Conservation (phyloP, 192 early-diverging fungal genomes). For the Coemansia sp. region DNA sequence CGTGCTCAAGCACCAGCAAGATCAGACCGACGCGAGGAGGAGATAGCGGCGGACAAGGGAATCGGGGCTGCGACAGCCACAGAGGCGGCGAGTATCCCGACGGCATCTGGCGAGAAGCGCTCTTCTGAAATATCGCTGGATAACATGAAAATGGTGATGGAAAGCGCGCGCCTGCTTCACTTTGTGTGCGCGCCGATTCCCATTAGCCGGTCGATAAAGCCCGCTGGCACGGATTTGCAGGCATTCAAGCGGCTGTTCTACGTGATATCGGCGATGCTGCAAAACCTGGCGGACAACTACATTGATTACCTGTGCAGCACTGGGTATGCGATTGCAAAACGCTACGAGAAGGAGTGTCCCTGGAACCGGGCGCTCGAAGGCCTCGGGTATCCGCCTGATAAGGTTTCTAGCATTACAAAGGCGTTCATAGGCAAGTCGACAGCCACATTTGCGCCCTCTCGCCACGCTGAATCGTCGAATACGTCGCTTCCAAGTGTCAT, state of each 20-base stretch:
- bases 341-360: slow-evolving; percentile 30
- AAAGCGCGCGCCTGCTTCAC: slow-evolving; percentile 48
- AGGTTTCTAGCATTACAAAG: slow-evolving; percentile 23
- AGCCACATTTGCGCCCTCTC: not conserved
- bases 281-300: slow-evolving; percentile 51
- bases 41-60: not conserved
- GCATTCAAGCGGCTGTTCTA: slow-evolving; percentile 40
- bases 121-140: slow-evolving; percentile 33
- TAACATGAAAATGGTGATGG: slow-evolving; percentile 45
- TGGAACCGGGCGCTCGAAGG: slow-evolving; percentile 40
- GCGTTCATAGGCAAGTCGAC: slow-evolving; percentile 20
- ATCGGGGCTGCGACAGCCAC: not conserved
- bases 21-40: slow-evolving; percentile 11
- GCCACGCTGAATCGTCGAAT: not conserved
- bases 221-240: slow-evolving; percentile 25
- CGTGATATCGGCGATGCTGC: slow-evolving; percentile 48
- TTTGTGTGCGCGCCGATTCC: slow-evolving; percentile 53
- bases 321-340: slow-evolving; percentile 41
- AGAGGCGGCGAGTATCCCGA: not conserved
- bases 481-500: slow-evolving; percentile 35
- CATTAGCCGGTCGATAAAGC: slow-evolving; percentile 33
- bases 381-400: slow-evolving; percentile 34
- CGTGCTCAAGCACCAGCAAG: slow-evolving; percentile 30
- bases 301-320: slow-evolving; percentile 53
- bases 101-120: not conserved